These are phyloP conservation scores for Leccinum variabile DNA, from an alignment of 1,284 basidiomycete genomes.

Conservation along the genomic window DNA sequence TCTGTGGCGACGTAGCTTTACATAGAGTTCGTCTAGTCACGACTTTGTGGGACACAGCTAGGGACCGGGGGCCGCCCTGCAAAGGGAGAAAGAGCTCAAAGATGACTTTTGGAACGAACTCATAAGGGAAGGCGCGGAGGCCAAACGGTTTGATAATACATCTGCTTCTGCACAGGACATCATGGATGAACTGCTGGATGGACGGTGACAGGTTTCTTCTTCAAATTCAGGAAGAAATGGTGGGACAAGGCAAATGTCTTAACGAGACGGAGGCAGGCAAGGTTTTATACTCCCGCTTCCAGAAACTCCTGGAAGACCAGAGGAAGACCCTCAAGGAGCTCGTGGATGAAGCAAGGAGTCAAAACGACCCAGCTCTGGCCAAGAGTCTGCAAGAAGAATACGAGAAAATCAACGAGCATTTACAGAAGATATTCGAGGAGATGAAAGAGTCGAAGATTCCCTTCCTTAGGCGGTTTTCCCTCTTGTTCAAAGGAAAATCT, in stretches of 20 bases:
- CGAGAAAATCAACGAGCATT: not conserved
- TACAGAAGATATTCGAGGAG: not conserved
- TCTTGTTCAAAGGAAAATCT: not conserved
- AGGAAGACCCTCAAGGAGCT: not conserved
- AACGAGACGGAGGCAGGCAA: constrained; percentile 3
- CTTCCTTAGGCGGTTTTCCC: not conserved
- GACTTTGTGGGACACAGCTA: not conserved
- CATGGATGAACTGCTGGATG: not conserved
- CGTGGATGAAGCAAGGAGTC: not conserved
- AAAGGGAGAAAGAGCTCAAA: not conserved
- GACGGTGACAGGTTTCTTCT: no score
- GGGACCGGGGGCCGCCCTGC: not conserved
- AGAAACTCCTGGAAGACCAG: not conserved
- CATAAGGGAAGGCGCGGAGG: not conserved
- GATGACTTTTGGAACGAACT: not conserved
- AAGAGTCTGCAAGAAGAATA: not conserved
- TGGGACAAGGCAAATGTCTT: not conserved
- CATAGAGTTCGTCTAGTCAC: not conserved
- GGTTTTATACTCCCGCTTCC: not conserved
- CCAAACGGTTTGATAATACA: not conserved
- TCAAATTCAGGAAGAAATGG: not conserved
- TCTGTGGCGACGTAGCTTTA: not conserved
- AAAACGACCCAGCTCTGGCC: not conserved
- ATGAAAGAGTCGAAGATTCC: constrained; percentile 2
- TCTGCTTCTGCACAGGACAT: not conserved